Evolutionary conservation across 202 grass and related monocot species (phyloP).

Genomic region (Schoenoplectus tabernaemontani): DNA sequence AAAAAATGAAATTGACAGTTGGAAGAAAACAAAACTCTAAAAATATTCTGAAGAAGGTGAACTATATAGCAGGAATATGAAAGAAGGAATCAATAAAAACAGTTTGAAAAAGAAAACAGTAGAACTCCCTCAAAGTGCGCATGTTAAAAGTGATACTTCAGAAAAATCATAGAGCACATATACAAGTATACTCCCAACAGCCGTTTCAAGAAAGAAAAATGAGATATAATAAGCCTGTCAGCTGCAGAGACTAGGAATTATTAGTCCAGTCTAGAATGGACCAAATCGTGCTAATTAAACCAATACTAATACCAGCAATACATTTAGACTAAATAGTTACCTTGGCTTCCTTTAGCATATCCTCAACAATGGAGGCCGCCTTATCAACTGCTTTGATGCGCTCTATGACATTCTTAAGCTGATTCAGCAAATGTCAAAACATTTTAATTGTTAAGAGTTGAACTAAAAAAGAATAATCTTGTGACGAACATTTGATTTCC

Average conservation of each 20-base stretch:
- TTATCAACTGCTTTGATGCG: slow-evolving; percentile 85
- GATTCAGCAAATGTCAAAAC: slow-evolving; percentile 8
- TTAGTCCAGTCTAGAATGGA: slow-evolving; percentile 1
- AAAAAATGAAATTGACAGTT: neutral
- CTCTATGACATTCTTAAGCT: slow-evolving; percentile 78
- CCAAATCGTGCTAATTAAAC: neutral
- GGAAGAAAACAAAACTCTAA: neutral
- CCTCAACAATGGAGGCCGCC: slow-evolving; percentile 77
- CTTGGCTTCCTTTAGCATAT: slow-evolving; percentile 68
- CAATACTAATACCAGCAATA: neutral
- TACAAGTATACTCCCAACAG: neutral
- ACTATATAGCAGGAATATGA: neutral
- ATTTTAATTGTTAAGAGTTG: slow-evolving; percentile 9
- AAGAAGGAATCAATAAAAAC: neutral
- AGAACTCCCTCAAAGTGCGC: neutral
- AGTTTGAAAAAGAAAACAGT: neutral
- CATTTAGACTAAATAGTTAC: neutral
- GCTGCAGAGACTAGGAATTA: slow-evolving; percentile 64
- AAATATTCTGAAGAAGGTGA: neutral
- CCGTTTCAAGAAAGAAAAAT: neutral
- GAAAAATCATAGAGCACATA: neutral
- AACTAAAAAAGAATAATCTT: neutral
- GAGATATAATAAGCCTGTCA: slow-evolving; percentile 63
- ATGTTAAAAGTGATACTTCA: neutral
- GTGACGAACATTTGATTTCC: neutral